Evolutionary conservation across 192 early-diverging fungal species (phyloP).

Genomic region (Thamnidium elegans): DNA sequence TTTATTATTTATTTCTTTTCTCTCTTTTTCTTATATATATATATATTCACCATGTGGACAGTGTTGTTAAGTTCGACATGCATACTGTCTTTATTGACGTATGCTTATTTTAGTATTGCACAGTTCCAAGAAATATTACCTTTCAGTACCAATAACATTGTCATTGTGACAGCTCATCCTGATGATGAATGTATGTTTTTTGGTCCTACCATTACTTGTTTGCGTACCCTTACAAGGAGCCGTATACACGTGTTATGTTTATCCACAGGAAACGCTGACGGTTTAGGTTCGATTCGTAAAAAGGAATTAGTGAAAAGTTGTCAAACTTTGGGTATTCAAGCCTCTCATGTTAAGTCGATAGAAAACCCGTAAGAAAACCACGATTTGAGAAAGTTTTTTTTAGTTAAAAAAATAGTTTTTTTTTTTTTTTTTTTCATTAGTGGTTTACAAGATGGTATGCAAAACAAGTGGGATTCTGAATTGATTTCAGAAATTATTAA

Average conservation of each 20-base stretch:
- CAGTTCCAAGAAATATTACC: neutral
- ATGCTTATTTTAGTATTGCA: slow-evolving; percentile 3
- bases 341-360: slow-evolving; percentile 43
- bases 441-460: slow-evolving; percentile 66
- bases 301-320: slow-evolving; percentile 65
- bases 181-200: slow-evolving; percentile 99
- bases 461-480: slow-evolving; percentile 56
- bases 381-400: too few relatives aligned
- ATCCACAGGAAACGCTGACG: slow-evolving; percentile 78
- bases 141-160: slow-evolving; percentile 24
- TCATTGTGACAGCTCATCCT: slow-evolving; percentile 85
- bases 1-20: too few relatives aligned
- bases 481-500: slow-evolving; percentile 61
- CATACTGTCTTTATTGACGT: neutral
- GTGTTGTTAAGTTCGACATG: neutral
- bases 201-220: slow-evolving; percentile 66
- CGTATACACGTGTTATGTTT: slow-evolving; percentile 76
- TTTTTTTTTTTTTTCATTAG: slow-evolving; percentile 33
- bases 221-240: slow-evolving; percentile 34
- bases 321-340: slow-evolving; percentile 52
- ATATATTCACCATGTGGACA: neutral
- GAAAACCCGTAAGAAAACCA: slow-evolving; percentile 54
- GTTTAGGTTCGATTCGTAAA: slow-evolving; percentile 56
- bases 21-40: too few relatives aligned
- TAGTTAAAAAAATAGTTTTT: neutral